A percentile compares a stretch with the other conserved stretches of the same genome.
These are phyloP conservation scores for Ceratocystis huliohia DNA, from an alignment of 2,329 filamentous ascomycete genomes.

Conservation along the genomic window DNA sequence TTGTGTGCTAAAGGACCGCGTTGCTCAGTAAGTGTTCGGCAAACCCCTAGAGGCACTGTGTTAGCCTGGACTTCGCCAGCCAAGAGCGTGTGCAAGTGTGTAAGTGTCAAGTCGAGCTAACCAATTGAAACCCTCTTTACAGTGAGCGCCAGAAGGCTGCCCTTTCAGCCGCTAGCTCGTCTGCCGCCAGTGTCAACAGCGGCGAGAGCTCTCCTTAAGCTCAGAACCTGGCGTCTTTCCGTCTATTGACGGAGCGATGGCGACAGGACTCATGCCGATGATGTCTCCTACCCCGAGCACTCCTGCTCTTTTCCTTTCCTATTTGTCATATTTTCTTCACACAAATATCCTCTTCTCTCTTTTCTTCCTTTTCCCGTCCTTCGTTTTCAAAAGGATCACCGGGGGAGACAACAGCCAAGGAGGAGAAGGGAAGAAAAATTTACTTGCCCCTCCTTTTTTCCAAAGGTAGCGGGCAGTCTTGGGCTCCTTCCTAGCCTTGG, in stretches of 20 bases:
- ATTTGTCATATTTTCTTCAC: neutral
- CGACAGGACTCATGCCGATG: neutral
- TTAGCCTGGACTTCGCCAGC: neutral
- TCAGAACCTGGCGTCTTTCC: neutral
- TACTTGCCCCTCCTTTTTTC: neutral
- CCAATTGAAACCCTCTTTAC: constrained; percentile 4
- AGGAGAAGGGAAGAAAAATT: constrained; percentile 12
- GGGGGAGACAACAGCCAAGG: constrained; percentile 2
- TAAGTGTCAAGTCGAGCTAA: neutral
- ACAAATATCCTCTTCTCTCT: neutral
- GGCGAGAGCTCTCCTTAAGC: neutral
- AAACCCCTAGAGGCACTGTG: neutral
- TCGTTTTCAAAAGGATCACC: neutral
- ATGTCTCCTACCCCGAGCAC: neutral
- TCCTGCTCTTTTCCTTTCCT: neutral
- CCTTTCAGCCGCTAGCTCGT: constrained; percentile 30
- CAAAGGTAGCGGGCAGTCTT: neutral
- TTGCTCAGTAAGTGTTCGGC: constrained; percentile 31
- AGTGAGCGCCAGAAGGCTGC: constrained; percentile 33
- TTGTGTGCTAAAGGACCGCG: constrained; percentile 34
- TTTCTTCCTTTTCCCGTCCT: constrained; percentile 20
- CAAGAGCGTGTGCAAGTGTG: neutral
- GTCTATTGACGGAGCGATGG: neutral
- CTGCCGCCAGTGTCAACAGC: constrained; percentile 24
- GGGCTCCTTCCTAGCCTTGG: neutral